These are phyloP conservation scores for Calycina herbarum DNA, from an alignment of 2,329 filamentous ascomycete genomes.

Conservation along the genomic window DNA sequence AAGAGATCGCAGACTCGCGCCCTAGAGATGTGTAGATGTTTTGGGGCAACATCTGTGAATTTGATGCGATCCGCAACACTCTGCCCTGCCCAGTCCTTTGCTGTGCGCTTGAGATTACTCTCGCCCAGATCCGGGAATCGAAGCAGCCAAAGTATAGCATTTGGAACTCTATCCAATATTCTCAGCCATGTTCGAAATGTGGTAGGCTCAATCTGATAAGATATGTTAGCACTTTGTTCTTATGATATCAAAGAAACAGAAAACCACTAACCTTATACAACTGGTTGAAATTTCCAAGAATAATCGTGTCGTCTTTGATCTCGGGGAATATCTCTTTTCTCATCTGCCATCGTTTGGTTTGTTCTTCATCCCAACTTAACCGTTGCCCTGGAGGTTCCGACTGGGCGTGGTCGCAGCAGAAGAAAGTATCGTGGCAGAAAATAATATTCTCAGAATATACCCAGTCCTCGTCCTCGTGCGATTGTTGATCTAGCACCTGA, in stretches of 20 bases:
- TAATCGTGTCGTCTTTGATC: slow-evolving; percentile 79
- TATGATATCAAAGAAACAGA: neutral
- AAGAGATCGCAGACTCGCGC: slow-evolving; percentile 93
- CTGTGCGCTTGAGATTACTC: slow-evolving; percentile 77
- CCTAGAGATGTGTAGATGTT: slow-evolving; percentile 88
- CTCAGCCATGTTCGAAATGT: slow-evolving; percentile 95
- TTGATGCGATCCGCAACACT: slow-evolving; percentile 84
- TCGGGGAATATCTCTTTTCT: slow-evolving; percentile 87
- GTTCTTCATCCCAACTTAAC: slow-evolving; percentile 81
- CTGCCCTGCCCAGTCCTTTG: slow-evolving; percentile 77
- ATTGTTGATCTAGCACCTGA: slow-evolving; percentile 63
- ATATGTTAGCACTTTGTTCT: neutral
- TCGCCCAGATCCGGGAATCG: slow-evolving; percentile 94
- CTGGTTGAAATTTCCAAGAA: slow-evolving; percentile 97
- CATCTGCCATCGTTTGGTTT: slow-evolving; percentile 83
- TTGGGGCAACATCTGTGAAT: slow-evolving; percentile 96
- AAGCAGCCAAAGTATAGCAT: slow-evolving; percentile 91
- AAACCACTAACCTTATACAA: slow-evolving; percentile 78
- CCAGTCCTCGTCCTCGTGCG: slow-evolving; percentile 69
- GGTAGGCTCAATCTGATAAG: slow-evolving; percentile 82
- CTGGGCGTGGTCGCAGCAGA: slow-evolving; percentile 93
- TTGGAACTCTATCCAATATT: slow-evolving; percentile 81
- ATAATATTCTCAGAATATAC: slow-evolving; percentile 97
- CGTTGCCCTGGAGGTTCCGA: slow-evolving; percentile 74
- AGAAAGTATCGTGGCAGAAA: slow-evolving; percentile 92